Evolutionary conservation across 495 filamentous ascomycete species (phyloP), one percentile per base, ranked within the genome.

Genomic region (Daldinia concentrica): DNA sequence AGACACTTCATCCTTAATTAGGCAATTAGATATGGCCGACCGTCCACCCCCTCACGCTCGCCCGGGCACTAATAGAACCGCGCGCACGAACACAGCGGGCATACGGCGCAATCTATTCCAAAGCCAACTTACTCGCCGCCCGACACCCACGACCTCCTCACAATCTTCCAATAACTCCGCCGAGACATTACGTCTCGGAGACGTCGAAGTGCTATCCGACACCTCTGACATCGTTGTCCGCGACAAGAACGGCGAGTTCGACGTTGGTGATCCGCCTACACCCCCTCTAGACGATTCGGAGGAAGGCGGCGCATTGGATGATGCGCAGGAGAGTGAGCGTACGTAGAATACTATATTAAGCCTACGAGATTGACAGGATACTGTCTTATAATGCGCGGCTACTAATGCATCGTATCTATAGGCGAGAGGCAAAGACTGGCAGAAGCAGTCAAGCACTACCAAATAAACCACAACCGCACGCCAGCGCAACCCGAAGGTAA

Each of bases 71-170:
- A 68, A 54, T 48, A 69, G 64, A 24, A 68, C 50, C 17, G 56
- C 71, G 62, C 77, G 62, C 71, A 64, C 58, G 19, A 59, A 69
- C 57, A 65, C 74, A 3, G 43, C 56, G 19, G 74, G 73, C 29
- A 86, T 90, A 39, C 88, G 91, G 54, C 90, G 91, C 64, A 93
- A 91, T 74, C 86, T 93, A 27, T 94, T 94, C 82, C 88, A 90
- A 39, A 86, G 87, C 73, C 87, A 91, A 50, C 86, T 92, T 27
- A 89, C 86, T 69, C 86, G 90, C 45, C 90, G 91, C 1, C 89
- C 90, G 22, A 89, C 88, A 14, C 82, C 87, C 15, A 79, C 77
- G 34, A 79, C 85, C 14, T 79, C 82, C 26, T 66, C 65, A 1
- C 17, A 19, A 4, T 60, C 57, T n/a, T 73, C 71, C 17, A 62